Evolutionary conservation across 1,139 yeast genomes (phyloP).

Genomic region (Diutina mesorugosa): DNA sequence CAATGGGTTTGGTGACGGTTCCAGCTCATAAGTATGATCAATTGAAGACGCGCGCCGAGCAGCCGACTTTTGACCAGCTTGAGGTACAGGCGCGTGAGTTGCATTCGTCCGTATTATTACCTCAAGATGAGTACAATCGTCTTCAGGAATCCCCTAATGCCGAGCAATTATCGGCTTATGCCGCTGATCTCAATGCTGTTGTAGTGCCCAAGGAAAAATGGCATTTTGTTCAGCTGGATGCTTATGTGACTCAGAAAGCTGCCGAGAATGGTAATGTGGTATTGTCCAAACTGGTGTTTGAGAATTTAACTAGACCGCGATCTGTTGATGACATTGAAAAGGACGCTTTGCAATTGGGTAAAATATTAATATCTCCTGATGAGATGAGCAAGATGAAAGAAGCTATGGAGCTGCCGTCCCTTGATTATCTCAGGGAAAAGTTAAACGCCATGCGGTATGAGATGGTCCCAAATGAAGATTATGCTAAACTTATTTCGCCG

Average conservation of each 20-base stretch:
- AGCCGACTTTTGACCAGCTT: constrained; percentile 18
- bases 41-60: constrained; percentile 13
- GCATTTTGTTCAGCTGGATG: constrained; percentile 2
- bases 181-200: neutral
- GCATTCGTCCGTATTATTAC: constrained; percentile 11
- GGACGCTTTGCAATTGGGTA: neutral
- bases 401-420: constrained; percentile 6
- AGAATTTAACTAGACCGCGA: neutral
- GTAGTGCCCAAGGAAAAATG: constrained; percentile 3
- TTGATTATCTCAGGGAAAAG: constrained; percentile 12
- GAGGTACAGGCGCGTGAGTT: constrained; percentile 21
- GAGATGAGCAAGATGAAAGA: neutral
- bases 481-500: neutral
- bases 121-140: constrained; percentile 10
- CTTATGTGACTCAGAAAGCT: constrained; percentile 6
- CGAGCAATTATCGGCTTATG: neutral
- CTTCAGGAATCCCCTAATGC: constrained; percentile 8
- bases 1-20: neutral
- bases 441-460: neutral
- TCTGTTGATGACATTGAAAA: neutral
- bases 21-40: constrained; percentile 7
- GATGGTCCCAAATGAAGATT: neutral
- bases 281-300: constrained; percentile 6
- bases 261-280: constrained; percentile 8
- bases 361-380: neutral